phyloP scores from a whole-genome alignment of 768 basidiomycete genomes.

The Podaxis mareebaensis region DNA sequence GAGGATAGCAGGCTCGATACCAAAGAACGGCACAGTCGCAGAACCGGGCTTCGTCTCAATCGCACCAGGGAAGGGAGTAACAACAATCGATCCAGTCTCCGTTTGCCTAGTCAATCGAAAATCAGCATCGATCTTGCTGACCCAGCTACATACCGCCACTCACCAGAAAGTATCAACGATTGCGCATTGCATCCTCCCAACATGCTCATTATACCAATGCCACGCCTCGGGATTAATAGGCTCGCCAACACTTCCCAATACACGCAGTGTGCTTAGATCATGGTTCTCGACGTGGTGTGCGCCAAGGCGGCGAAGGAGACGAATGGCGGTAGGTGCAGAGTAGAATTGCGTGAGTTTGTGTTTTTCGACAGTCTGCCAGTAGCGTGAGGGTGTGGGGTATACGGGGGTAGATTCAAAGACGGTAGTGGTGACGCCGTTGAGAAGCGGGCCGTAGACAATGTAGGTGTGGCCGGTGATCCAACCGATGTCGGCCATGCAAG shows the following conservation, averaged over 20 bases:
- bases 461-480: slow-evolving; percentile 98
- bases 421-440: slow-evolving; percentile 79
- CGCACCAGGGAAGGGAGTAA: slow-evolving; percentile 95
- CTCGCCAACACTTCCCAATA: slow-evolving; percentile 93
- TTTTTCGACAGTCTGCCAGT: slow-evolving; percentile 95
- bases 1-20: slow-evolving; percentile 85
- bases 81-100: slow-evolving; percentile 94
- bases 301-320: slow-evolving; percentile 79
- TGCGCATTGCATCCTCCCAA: slow-evolving; percentile 85
- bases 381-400: slow-evolving; percentile 93
- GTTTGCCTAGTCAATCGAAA: slow-evolving; percentile 69
- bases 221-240: slow-evolving; percentile 99
- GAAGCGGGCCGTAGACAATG: slow-evolving; percentile 93
- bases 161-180: slow-evolving; percentile 92
- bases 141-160: slow-evolving; percentile 22
- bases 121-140: slow-evolving; percentile 15
- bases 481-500: slow-evolving; percentile 98
- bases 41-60: slow-evolving; percentile 95
- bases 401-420: slow-evolving; percentile 97
- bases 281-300: slow-evolving; percentile 81
- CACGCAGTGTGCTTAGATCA: slow-evolving; percentile 81
- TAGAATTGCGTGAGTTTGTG: slow-evolving; percentile 97
- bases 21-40: slow-evolving; percentile 98
- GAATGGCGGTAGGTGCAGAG: slow-evolving; percentile 92
- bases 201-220: slow-evolving; percentile 98